These are phyloP conservation scores for Microdochium nivale DNA, from an alignment of 2,329 filamentous ascomycete species.

Conservation along the genomic window DNA sequence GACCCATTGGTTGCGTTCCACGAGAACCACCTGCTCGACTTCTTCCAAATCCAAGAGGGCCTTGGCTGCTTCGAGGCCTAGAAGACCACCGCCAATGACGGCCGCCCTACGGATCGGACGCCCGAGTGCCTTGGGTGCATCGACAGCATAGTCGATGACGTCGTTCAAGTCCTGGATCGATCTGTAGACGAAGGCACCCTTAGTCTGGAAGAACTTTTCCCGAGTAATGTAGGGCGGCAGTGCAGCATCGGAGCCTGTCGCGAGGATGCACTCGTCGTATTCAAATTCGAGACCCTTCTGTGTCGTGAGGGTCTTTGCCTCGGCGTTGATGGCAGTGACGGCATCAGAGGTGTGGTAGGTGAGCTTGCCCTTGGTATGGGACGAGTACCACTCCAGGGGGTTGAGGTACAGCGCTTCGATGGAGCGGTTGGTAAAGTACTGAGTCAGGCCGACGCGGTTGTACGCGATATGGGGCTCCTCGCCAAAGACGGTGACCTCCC, in stretches of 20 bases:
- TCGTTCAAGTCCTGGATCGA: conserved; percentile 74
- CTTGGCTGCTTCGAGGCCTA: conserved; percentile 83
- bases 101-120: conserved; percentile 34
- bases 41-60: conserved; percentile 81
- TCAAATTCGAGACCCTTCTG: conserved; percentile 59
- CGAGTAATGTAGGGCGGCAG: conserved; percentile 58
- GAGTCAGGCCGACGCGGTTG: conserved; percentile 82
- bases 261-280: conserved; percentile 77
- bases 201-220: conserved; percentile 57
- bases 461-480: conserved; percentile 85
- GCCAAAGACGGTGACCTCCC: conserved; percentile 76
- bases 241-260: conserved; percentile 79
- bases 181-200: conserved; percentile 82
- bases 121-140: conserved; percentile 39
- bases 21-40: conserved; percentile 65
- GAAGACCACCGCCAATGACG: conserved; percentile 75
- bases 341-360: conserved; percentile 68
- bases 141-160: conserved; percentile 62
- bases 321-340: conserved; percentile 58
- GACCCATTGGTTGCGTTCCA: conserved; percentile 79
- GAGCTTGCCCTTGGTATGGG: conserved; percentile 53
- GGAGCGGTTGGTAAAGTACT: conserved; percentile 78
- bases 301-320: conserved; percentile 59
- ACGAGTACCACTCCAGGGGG: conserved; percentile 70
- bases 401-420: conserved; percentile 87